Base-by-base conservation (phyloP, 1,284 basidiomycete genomes). In the Sutorius eximius region DNA sequence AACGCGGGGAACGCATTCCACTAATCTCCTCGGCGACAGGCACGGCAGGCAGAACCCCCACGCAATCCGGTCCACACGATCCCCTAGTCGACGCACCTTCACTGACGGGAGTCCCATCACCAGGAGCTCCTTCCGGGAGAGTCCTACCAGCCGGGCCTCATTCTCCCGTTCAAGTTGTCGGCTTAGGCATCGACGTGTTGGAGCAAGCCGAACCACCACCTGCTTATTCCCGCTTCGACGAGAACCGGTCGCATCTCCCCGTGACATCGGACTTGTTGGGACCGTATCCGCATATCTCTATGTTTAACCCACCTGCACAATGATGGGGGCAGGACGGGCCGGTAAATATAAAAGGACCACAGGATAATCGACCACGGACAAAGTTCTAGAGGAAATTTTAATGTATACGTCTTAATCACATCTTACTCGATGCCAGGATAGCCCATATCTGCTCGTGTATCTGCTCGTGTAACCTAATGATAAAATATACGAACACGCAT, bases 221-320 rank as follows among this genome's bases (percentile, higher is more conserved):
- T 10, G 49, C 53, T 37, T 69, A 70, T 46, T 60, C 54, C 13
- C 55, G 51, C 15, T 66, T 66, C 24, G 63, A 60, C 18, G 45
- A 54, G 18, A 44, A 32, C 32, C 51, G 46, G 8, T 41, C 53
- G 13, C 44, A 41, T n/a, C 56, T 45, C 15, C 51, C 49, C 12
- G 27, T 38, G 3, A 51, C 56, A 18, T 55, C 57, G 16, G 55
- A 60, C 15, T 49, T 44, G 0, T 45, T 69, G 36, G 58, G 63
- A n/a, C 63, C 55, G n/a, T 67, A 70, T 24, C 63, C 68, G 1
- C 58, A 52, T 30, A 59, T 61, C 8, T 58, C 57, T 1, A 16
- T 52, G 5, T 52, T 63, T 3, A 44, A 34, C 22, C 24, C 53
- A 15, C 29, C 30, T 30, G 41, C 30, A 16, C 18, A 45, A 50